Percentiles rank a stretch among this genome's conserved stretches.
These are phyloP conservation scores for Aspergillus alliaceus DNA, from an alignment of 2,329 filamentous ascomycete genomes.

Conservation along the genomic window DNA sequence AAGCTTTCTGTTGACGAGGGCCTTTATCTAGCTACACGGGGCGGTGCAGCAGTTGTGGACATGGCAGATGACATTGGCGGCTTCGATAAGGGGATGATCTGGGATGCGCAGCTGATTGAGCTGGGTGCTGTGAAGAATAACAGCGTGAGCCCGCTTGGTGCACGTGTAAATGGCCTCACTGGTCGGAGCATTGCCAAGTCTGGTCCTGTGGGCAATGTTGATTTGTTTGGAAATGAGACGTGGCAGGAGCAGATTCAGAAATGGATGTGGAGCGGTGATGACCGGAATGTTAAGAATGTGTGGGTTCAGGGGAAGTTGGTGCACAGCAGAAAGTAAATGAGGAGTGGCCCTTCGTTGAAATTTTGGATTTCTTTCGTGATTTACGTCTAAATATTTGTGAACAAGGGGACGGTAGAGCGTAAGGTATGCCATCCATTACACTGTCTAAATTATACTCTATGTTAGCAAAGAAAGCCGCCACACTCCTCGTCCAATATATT, in stretches of 20 bases:
- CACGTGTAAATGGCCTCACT: neutral
- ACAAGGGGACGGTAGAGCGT: too few species aligned
- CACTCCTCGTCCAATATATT: too few species aligned
- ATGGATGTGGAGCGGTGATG: conserved; percentile 93
- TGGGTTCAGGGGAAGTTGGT: conserved; percentile 88
- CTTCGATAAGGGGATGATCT: conserved; percentile 84
- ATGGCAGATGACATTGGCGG: conserved; percentile 70
- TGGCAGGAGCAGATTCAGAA: conserved; percentile 86
- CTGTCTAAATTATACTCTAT: too few species aligned
- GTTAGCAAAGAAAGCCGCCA: too few species aligned
- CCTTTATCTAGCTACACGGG: conserved; percentile 81
- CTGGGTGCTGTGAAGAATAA: conserved; percentile 56
- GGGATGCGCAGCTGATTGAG: conserved; percentile 82
- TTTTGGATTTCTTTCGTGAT: neutral
- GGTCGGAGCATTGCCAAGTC: neutral
- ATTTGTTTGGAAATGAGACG: conserved; percentile 85
- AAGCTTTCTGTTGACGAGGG: conserved; percentile 77
- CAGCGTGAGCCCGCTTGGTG: neutral
- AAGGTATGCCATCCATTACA: too few species aligned
- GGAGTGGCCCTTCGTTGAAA: neutral
- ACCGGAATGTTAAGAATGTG: conserved; percentile 82
- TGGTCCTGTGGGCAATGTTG: conserved; percentile 31
- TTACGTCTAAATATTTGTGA: too few species aligned
- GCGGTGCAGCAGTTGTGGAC: conserved; percentile 79
- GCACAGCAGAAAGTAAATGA: conserved; percentile 45